Evolutionary conservation across 345 rosid genomes (phyloP).

Genomic region (Gynandropsis gynandra): DNA sequence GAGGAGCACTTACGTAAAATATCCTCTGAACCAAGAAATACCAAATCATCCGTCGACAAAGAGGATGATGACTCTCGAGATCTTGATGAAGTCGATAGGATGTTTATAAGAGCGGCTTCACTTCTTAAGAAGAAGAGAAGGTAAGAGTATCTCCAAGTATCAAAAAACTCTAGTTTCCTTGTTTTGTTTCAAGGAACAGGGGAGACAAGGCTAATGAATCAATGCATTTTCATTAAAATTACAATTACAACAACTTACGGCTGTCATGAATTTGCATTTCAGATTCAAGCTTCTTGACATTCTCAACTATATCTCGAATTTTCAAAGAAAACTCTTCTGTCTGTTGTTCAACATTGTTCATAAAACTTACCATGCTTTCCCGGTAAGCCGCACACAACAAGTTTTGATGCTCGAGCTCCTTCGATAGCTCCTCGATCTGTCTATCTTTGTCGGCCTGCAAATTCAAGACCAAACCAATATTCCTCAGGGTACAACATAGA

Average conservation of each 20-base stretch:
- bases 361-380: conserved; percentile 45
- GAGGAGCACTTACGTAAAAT: conserved; percentile 42
- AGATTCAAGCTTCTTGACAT: conserved; percentile 49
- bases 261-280: conserved; percentile 18
- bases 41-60: conserved; percentile 24
- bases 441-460: conserved; percentile 62
- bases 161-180: neutral
- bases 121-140: conserved; percentile 59
- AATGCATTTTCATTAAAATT: too few relatives aligned
- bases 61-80: conserved; percentile 32
- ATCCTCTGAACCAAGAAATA: conserved; percentile 26
- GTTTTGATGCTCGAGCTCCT: conserved; percentile 51
- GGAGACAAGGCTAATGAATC: too few relatives aligned
- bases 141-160: conserved; percentile 11
- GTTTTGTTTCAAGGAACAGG: neutral
- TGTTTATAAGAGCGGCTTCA: conserved; percentile 78
- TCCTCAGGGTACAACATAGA: too few relatives aligned
- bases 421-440: conserved; percentile 53
- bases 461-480: neutral
- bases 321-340: conserved; percentile 53
- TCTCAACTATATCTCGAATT: conserved; percentile 44
- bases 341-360: conserved; percentile 49
- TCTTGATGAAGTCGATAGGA: conserved; percentile 69
- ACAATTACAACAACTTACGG: too few relatives aligned
- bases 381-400: conserved; percentile 42